A percentile compares a stretch with the other conserved stretches of the same genome.
Conservation (phyloP, 805 yeast genomes). For the Zygotorulaspora sp. region DNA sequence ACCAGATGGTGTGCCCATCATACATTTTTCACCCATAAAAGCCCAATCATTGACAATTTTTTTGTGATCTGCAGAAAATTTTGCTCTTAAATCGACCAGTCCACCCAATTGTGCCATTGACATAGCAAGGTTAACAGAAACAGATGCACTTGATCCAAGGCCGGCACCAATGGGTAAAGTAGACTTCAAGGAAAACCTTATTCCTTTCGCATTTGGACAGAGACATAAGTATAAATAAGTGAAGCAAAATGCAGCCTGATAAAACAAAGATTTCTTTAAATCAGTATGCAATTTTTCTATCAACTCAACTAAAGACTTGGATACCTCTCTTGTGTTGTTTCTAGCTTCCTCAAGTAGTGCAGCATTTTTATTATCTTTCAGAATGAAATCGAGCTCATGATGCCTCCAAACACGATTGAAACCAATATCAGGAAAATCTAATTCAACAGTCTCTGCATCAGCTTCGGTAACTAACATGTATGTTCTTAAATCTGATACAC, state of each 20-base stretch:
- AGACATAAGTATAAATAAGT: slow-evolving; percentile 67
- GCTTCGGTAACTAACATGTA: slow-evolving; percentile 59
- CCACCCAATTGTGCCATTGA: slow-evolving; percentile 64
- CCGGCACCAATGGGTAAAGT: slow-evolving; percentile 96
- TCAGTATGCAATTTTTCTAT: slow-evolving; percentile 43
- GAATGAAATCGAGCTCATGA: slow-evolving; percentile 14
- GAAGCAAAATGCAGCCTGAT: slow-evolving; percentile 77
- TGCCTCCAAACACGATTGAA: slow-evolving; percentile 60
- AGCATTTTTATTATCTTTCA: slow-evolving; percentile 17
- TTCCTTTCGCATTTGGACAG: slow-evolving; percentile 48
- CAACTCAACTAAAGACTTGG: slow-evolving; percentile 52
- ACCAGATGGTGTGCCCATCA: slow-evolving; percentile 96
- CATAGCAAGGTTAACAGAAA: slow-evolving; percentile 76
- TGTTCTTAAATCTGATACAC: slow-evolving; percentile 72
- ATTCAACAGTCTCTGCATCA: slow-evolving; percentile 43
- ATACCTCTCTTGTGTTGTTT: slow-evolving; percentile 48
- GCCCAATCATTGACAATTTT: slow-evolving; percentile 81
- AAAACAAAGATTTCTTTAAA: slow-evolving; percentile 55
- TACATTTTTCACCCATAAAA: slow-evolving; percentile 87
- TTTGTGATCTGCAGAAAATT: slow-evolving; percentile 41
- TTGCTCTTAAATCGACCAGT: slow-evolving; percentile 38
- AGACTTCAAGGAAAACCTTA: slow-evolving; percentile 65
- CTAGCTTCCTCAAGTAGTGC: slow-evolving; percentile 15
- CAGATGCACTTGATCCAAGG: slow-evolving; percentile 88
- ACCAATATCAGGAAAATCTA: slow-evolving; percentile 82